These are phyloP conservation scores for Papilionanthe hybrid DNA, from an alignment of 116 monocot genomes.

Conservation along the genomic window DNA sequence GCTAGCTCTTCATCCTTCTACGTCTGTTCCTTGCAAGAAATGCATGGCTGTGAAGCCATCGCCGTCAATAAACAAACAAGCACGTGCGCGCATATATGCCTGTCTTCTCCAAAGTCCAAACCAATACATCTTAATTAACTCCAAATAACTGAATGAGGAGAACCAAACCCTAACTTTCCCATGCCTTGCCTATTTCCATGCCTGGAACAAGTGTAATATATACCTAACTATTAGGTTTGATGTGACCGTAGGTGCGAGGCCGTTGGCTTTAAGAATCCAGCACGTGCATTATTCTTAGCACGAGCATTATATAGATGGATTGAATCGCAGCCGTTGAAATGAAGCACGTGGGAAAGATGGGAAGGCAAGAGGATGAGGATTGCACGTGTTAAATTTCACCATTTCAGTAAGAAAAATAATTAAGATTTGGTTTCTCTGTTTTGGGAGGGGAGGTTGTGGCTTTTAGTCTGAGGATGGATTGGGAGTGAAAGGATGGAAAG, in stretches of 20 bases:
- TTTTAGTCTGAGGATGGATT: neutral
- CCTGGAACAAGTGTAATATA: neutral
- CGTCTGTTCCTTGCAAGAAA: neutral
- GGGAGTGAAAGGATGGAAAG: neutral
- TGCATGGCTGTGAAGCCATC: neutral
- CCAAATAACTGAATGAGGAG: neutral
- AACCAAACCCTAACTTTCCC: neutral
- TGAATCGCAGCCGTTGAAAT: neutral
- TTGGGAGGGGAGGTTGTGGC: neutral
- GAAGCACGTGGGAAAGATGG: neutral
- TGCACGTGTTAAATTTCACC: neutral
- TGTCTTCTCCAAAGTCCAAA: neutral
- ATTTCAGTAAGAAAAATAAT: neutral
- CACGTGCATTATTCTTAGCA: neutral
- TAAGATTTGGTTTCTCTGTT: neutral
- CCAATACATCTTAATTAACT: neutral
- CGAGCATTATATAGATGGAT: neutral
- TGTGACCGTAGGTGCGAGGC: neutral
- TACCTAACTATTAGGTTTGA: neutral
- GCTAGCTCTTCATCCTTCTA: neutral
- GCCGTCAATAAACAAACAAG: neutral
- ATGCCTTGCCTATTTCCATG: neutral
- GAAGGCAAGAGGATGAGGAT: neutral
- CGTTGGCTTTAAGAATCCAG: neutral
- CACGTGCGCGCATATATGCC: neutral